Evolutionary conservation across 352 stramenopile genomes (phyloP), one percentile per base, ranked within the genome.

Genomic region (Phytophthora idaei): DNA sequence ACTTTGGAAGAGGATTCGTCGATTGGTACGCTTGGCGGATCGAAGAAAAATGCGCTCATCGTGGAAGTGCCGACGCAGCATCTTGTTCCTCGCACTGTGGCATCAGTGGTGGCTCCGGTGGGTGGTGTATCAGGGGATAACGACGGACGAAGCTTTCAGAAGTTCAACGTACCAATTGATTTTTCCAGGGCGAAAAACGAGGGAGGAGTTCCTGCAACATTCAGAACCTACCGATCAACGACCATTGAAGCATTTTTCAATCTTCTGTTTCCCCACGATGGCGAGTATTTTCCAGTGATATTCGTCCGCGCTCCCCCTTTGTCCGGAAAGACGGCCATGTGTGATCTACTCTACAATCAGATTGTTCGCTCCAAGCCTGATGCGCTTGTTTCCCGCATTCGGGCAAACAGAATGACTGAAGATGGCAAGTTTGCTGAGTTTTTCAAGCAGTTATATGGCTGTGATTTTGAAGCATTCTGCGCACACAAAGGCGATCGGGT

Each of bases 291-390:
- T 62, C 67, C 67, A 56, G 45, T 71, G 57, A 54, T 68, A 54
- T 68, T 72, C 45, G 4, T 72, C 44, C 57, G 57, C 39, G 68
- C 68, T 45, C 62, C 68, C 62, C 63, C 34, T 44, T 69, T 72
- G 52, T 76, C 63, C 46, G 67, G 67, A 48, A 71, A 67, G 63
- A 71, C 67, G 37, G 56, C 44, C 17, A 57, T 75, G 61, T 67
- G n/a, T 34, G 28, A 59, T 71, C 50, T 75, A 47, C 62, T 75
- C 39, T 59, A 75, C 21, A 21, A 21, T 21, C 21, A 21, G 0
- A 21, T 21, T 21, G 21, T 1, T 21, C 21, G 21, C 21, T 21
- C 21, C 21, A 34, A 34, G 31, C 31, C 39, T 27, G 15, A 46
- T 46, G 39, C 39, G 1, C 39, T 46, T 25, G 12, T 46, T 46